phyloP scores from a whole-genome alignment of 805 yeast genomes.

The Torulaspora gathmanii region DNA sequence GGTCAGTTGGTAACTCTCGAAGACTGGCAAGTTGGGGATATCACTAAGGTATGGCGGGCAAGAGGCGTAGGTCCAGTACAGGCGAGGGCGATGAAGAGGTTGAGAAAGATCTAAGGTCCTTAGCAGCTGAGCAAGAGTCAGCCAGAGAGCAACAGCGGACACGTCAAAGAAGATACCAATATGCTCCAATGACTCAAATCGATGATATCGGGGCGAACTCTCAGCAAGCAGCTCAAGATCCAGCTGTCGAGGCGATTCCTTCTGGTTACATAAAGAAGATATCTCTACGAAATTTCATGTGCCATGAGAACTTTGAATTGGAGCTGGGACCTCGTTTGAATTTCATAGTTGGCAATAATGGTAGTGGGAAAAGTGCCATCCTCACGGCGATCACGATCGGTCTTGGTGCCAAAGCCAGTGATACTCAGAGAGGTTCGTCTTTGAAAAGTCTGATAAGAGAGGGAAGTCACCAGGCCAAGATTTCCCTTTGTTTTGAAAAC shows the following conservation, averaged over 20 bases:
- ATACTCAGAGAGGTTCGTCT: conserved; percentile 77
- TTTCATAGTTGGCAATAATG: conserved; percentile 85
- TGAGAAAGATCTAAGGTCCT: conserved; percentile 16
- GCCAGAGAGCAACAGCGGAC: conserved; percentile 10
- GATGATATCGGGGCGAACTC: conserved; percentile 9
- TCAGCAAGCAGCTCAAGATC: conserved; percentile 2
- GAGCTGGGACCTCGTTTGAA: conserved; percentile 75
- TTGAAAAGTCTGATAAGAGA: conserved; percentile 68
- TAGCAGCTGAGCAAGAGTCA: conserved; percentile 16
- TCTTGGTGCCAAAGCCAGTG: conserved; percentile 81
- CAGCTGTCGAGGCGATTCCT: conserved; percentile 15
- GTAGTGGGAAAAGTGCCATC: conserved; percentile 87
- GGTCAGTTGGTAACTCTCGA: too few species aligned
- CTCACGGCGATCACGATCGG: conserved; percentile 84
- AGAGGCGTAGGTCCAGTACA: conserved; percentile 4
- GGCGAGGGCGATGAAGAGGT: conserved; percentile 19
- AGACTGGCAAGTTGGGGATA: neutral
- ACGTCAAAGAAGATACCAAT: conserved; percentile 23
- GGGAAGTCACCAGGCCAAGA: conserved; percentile 65
- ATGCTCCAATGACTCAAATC: conserved; percentile 31
- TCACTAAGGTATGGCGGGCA: neutral
- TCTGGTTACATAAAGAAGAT: conserved; percentile 68
- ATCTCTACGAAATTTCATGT: conserved; percentile 74
- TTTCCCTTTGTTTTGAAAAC: conserved; percentile 60
- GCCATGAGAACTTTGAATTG: conserved; percentile 76